Evolutionary conservation across 441 rosid genomes (phyloP).

Genomic region (Erodium trifolium): DNA sequence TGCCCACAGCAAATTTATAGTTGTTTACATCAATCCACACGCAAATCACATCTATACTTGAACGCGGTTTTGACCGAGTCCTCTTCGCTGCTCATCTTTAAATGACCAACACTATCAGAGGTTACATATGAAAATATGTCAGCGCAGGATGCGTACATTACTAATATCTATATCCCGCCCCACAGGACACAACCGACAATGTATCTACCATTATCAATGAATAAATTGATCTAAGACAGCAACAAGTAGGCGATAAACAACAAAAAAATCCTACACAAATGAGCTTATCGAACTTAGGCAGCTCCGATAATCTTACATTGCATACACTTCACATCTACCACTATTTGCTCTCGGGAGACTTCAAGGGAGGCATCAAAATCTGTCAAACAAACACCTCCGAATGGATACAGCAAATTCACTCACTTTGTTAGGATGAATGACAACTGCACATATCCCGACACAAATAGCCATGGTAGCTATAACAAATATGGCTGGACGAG

Average conservation of each 20-base stretch:
- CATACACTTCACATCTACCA: not conserved
- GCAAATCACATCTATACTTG: too few species aligned
- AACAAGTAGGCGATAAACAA: not conserved
- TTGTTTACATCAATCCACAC: too few species aligned
- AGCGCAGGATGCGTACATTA: too few species aligned
- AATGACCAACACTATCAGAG: not conserved
- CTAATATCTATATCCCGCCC: not conserved
- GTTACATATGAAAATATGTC: too few species aligned
- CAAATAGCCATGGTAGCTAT: slow-evolving; percentile 45
- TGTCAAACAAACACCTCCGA: slow-evolving; percentile 43
- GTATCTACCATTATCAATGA: too few species aligned
- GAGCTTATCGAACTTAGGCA: not conserved
- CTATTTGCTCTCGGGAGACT: slow-evolving; percentile 7
- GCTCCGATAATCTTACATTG: not conserved
- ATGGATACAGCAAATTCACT: slow-evolving; percentile 60
- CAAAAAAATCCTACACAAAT: not conserved
- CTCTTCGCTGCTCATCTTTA: too few species aligned
- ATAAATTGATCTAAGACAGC: not conserved
- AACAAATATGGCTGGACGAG: slow-evolving; percentile 35
- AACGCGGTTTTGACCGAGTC: too few species aligned
- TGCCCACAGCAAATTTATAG: too few species aligned
- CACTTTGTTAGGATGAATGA: slow-evolving; percentile 65
- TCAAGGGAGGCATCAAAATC: slow-evolving; percentile 8
- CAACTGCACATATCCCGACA: slow-evolving; percentile 53
- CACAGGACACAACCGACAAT: not conserved